These are phyloP conservation scores for Penicillium arizonense DNA, from an alignment of 495 filamentous ascomycete genomes.

Conservation along the genomic window DNA sequence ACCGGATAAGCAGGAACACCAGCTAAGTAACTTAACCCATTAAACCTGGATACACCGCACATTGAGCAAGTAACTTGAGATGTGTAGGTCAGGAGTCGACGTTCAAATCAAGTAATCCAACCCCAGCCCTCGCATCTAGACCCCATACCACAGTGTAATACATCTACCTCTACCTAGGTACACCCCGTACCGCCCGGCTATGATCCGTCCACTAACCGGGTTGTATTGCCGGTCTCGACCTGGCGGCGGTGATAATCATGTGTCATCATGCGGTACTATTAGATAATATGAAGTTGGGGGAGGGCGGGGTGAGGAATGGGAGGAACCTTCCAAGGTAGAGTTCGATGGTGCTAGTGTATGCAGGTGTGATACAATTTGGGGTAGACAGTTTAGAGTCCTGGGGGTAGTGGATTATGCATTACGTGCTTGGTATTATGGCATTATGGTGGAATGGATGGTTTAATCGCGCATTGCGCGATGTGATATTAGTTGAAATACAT, in stretches of 20 bases:
- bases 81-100: too few species aligned
- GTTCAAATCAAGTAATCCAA: too few species aligned
- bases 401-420: not conserved
- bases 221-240: slow-evolving; percentile 17
- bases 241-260: slow-evolving; percentile 17
- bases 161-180: too few species aligned
- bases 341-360: not conserved
- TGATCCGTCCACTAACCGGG: slow-evolving; percentile 1
- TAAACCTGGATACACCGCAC: not conserved
- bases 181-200: not conserved
- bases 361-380: not conserved
- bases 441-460: not conserved
- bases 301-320: not conserved
- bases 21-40: not conserved
- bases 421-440: not conserved
- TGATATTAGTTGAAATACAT: not conserved
- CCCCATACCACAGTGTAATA: too few species aligned
- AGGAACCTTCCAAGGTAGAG: not conserved
- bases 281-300: slow-evolving; percentile 15
- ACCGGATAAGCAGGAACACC: not conserved
- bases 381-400: not conserved
- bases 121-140: too few species aligned
- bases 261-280: slow-evolving; percentile 25
- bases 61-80: not conserved
- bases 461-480: not conserved